Percentiles rank a stretch among this genome's conserved stretches.
phyloP scores from a whole-genome alignment of 2,329 filamentous ascomycete species.

The Aspergillus persii region DNA sequence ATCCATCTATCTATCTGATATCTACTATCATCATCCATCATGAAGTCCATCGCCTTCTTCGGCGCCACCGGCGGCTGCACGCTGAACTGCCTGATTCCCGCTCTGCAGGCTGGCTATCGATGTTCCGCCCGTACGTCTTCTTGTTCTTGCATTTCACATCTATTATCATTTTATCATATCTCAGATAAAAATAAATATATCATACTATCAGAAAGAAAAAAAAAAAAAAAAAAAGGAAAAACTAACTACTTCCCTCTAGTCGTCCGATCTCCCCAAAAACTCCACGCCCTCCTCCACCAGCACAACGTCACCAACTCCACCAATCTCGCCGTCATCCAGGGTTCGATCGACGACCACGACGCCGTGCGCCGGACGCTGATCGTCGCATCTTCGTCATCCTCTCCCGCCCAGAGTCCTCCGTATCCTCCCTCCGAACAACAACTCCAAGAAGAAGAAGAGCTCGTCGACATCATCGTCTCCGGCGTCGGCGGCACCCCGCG shows the following conservation, averaged over 20 bases:
- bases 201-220: neutral
- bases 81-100: slow-evolving; percentile 42
- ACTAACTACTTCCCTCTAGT: slow-evolving; percentile 22
- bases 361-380: slow-evolving; percentile 40
- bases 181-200: neutral
- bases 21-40: neutral
- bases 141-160: neutral
- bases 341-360: slow-evolving; percentile 44
- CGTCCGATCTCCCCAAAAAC: slow-evolving; percentile 51
- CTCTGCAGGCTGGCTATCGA: slow-evolving; percentile 46
- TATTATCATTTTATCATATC: too few species aligned
- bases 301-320: slow-evolving; percentile 39
- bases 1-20: too few species aligned
- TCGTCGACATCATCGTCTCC: slow-evolving; percentile 46
- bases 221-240: neutral
- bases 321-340: slow-evolving; percentile 49
- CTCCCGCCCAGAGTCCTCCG: neutral
- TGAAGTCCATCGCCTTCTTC: slow-evolving; percentile 46
- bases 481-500: slow-evolving; percentile 45
- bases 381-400: neutral
- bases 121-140: slow-evolving; percentile 38
- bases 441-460: neutral
- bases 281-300: slow-evolving; percentile 41
- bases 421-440: too few species aligned
- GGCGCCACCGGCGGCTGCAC: slow-evolving; percentile 53